Evolutionary conservation across 176 grass and related monocot species (phyloP).

Genomic region (Eleusine indica): DNA sequence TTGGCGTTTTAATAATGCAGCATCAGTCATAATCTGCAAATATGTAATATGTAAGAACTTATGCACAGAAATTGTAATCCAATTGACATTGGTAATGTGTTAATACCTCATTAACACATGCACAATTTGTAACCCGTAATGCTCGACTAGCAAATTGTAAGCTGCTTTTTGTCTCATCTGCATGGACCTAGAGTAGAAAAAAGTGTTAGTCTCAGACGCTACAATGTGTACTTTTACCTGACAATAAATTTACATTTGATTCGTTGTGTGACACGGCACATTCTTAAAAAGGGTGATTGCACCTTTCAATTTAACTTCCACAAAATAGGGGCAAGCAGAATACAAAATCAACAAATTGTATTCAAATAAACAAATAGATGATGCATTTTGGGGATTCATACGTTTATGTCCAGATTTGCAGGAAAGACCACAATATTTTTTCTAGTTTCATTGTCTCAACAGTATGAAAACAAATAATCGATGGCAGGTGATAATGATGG

Average conservation of each 20-base stretch:
- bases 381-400: not conserved
- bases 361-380: conserved; percentile 19
- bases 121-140: conserved; percentile 89
- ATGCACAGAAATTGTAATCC: conserved; percentile 24
- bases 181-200: conserved; percentile 61
- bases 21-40: conserved; percentile 93
- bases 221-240: not conserved
- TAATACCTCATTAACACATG: conserved; percentile 81
- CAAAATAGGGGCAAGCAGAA: not conserved
- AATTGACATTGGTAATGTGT: not conserved
- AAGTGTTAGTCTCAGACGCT: not conserved
- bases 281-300: conserved; percentile 11
- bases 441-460: conserved; percentile 17
- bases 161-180: conserved; percentile 96
- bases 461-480: not conserved
- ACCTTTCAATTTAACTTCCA: conserved; percentile 33
- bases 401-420: conserved; percentile 5
- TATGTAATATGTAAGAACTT: conserved; percentile 31
- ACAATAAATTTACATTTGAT: not conserved
- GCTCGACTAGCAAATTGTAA: conserved; percentile 93
- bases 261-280: not conserved
- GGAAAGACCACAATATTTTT: conserved; percentile 2
- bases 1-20: conserved; percentile 88
- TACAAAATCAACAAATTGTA: conserved; percentile 12
- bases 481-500: conserved; percentile 2